phyloP scores from a whole-genome alignment of 202 grass and related monocot species.

The Schoenoplectus triqueter region DNA sequence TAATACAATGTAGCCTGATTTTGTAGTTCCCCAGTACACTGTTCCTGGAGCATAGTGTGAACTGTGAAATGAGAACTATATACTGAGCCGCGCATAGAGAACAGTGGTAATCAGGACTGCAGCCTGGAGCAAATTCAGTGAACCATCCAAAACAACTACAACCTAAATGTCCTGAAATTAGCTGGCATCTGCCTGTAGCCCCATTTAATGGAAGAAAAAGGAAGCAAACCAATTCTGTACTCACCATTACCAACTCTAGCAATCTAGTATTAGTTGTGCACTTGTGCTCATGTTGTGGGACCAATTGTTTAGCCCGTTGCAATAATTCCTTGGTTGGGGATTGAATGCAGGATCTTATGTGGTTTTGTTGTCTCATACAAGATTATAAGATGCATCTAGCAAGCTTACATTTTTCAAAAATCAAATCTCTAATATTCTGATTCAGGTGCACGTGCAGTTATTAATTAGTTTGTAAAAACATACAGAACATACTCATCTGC shows the following conservation, averaged over 20 bases:
- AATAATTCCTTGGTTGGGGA: neutral
- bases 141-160: neutral
- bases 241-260: neutral
- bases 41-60: too few species aligned
- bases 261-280: too few species aligned
- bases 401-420: neutral
- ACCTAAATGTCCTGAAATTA: neutral
- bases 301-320: too few species aligned
- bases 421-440: neutral
- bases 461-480: too few species aligned
- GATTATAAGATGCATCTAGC: neutral
- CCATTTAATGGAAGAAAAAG: neutral
- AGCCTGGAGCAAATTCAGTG: neutral
- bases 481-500: too few species aligned
- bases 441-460: too few species aligned
- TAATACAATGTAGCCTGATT: neutral
- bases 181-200: neutral
- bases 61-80: neutral
- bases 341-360: conserved; percentile 8
- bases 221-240: neutral
- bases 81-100: neutral
- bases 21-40: neutral
- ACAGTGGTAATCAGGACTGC: neutral
- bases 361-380: neutral
- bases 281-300: neutral